Conservation (phyloP, 2,329 filamentous ascomycete genomes). For the Geosmithia flava region DNA sequence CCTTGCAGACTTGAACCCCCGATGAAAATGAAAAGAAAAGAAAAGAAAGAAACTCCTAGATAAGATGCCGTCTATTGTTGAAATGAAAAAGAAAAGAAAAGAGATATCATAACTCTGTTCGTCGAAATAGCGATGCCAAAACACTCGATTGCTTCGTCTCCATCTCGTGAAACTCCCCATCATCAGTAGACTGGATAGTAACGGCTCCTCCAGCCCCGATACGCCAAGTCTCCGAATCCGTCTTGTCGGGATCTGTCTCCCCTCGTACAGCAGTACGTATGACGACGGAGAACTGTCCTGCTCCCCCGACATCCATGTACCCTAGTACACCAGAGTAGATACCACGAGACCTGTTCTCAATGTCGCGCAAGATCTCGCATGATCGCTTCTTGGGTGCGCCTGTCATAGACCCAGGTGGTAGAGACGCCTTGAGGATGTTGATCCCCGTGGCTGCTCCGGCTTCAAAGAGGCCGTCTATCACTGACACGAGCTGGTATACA, state of each 20-base stretch:
- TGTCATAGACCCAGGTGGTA: slow-evolving; percentile 65
- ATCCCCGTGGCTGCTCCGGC: slow-evolving; percentile 1
- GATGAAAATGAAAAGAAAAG: background rate
- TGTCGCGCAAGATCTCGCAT: slow-evolving; percentile 48
- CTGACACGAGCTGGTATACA: slow-evolving; percentile 59
- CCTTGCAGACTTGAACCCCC: too few species aligned
- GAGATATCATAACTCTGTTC: background rate
- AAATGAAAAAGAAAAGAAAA: background rate
- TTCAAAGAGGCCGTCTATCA: slow-evolving; percentile 29
- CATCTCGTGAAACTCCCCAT: slow-evolving; percentile 62
- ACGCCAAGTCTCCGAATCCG: slow-evolving; percentile 36
- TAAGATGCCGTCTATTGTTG: background rate
- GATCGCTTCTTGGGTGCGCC: slow-evolving; percentile 63
- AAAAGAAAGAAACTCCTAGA: background rate
- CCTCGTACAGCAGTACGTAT: slow-evolving; percentile 50
- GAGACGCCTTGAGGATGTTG: slow-evolving; percentile 38
- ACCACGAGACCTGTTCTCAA: slow-evolving; percentile 42
- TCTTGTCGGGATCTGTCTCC: slow-evolving; percentile 2
- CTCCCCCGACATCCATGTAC: slow-evolving; percentile 58
- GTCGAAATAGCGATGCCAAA: slow-evolving; percentile 1
- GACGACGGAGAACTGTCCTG: slow-evolving; percentile 57
- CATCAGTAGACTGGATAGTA: slow-evolving; percentile 49
- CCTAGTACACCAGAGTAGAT: slow-evolving; percentile 60
- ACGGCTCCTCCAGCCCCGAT: slow-evolving; percentile 63
- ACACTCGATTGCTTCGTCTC: slow-evolving; percentile 26